Base-by-base conservation (phyloP, 75 land plant species). In the Sequoiadendron giganteum region DNA sequence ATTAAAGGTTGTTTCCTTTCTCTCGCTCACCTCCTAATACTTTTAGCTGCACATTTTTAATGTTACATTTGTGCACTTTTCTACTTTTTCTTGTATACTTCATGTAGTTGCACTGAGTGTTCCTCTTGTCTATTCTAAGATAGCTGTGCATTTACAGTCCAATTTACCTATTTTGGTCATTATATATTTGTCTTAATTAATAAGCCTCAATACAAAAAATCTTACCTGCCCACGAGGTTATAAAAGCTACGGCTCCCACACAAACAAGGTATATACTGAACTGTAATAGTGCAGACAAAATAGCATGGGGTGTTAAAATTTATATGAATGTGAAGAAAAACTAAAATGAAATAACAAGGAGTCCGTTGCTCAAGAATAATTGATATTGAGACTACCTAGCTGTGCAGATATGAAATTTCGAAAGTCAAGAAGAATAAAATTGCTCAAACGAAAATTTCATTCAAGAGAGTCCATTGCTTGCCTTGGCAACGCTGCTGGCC, bases 211-310 rank as follows among this genome's bases (percentile, higher is more conserved):
- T 25, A 14, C 47, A 40, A 40, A 52, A 80, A 47, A 21, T 5
- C 83, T 21, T 89, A 92, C 93, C 93, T 75, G 88, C 93, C 93
- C 93, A 92, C 16, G 93, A 90, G 54, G 90, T 79, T 40, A 88
- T 34, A 49, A 91, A 88, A 25, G 81, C 18, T 48, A 68, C 90
- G 34, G 90, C 79, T 1, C 92, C 93, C 88, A 92, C 72, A 78
- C 88, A 90, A 38, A 92, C 28, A 90, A 78, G 54, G 93, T 47
- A 54, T 88, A 90, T 1, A 79, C 82, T 79, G 45, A 79, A 79
- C 77, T 75, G 77, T 75, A 75, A 11, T 39, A 75, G 77, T 13
- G 34, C 38, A 75, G 13, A 34, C 34, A 75, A 75, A 34, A 75
- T 1, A 75, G 11, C 14, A 72, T 75, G 39, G 5, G n/a, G 32